These are phyloP conservation scores for Pleurotus tuoliensis DNA, from an alignment of 768 basidiomycete species.

Conservation along the genomic window DNA sequence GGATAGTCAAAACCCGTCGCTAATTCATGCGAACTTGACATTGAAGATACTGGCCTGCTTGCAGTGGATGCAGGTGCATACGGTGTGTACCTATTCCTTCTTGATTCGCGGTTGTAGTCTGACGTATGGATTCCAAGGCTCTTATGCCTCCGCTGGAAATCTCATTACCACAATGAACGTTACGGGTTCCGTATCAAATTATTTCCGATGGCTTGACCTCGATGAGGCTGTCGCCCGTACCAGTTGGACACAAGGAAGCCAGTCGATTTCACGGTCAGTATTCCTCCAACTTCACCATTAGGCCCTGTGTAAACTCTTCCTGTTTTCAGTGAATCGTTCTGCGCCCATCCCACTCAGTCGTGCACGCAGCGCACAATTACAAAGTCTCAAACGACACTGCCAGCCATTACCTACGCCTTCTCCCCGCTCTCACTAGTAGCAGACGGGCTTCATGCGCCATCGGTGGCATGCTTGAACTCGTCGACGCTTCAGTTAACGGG, in stretches of 20 bases:
- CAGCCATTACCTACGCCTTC: slow-evolving; percentile 44
- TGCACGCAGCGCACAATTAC: slow-evolving; percentile 50
- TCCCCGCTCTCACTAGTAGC: slow-evolving; percentile 35
- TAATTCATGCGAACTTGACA: neutral
- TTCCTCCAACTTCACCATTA: neutral
- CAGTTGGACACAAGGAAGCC: slow-evolving; percentile 52
- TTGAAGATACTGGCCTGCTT: slow-evolving; percentile 50
- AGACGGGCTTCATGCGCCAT: slow-evolving; percentile 46
- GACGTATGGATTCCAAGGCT: slow-evolving; percentile 38
- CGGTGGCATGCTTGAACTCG: slow-evolving; percentile 54
- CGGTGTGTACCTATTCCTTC: slow-evolving; percentile 33
- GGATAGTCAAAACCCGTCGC: neutral
- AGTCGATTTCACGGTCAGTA: slow-evolving; percentile 45
- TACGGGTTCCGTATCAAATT: slow-evolving; percentile 38
- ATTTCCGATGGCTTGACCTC: slow-evolving; percentile 66
- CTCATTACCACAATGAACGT: slow-evolving; percentile 46
- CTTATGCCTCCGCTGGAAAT: slow-evolving; percentile 64
- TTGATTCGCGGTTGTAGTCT: neutral
- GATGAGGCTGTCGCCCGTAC: slow-evolving; percentile 57
- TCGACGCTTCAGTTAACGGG: slow-evolving; percentile 55
- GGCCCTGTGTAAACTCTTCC: neutral
- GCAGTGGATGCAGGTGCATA: slow-evolving; percentile 55
- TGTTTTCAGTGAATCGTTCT: slow-evolving; percentile 48
- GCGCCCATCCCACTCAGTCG: slow-evolving; percentile 59
- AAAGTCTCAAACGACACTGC: slow-evolving; percentile 23